Conservation (phyloP, 345 rosid genomes). For the Euphorbia pulcherrima region DNA sequence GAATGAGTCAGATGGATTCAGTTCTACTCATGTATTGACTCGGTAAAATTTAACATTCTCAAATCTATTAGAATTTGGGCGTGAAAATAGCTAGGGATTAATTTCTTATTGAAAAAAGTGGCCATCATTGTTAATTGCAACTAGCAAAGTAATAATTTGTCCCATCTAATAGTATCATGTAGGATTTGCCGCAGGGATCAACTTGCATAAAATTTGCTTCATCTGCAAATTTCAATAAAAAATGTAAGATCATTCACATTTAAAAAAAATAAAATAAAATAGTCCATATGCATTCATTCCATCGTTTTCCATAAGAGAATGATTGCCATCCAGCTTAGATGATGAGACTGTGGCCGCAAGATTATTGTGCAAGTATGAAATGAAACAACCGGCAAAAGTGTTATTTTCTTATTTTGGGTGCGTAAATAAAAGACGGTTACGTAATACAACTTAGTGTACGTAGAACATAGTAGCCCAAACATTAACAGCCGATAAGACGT, state of each 20-base stretch:
- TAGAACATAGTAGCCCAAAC: slow-evolving; percentile 57
- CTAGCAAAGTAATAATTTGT: no score
- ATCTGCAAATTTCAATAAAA: neutral
- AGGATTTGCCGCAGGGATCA: slow-evolving; percentile 6
- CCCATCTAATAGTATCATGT: no score
- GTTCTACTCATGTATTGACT: no score
- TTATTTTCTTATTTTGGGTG: slow-evolving; percentile 24
- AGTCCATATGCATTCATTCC: neutral
- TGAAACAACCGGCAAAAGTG: slow-evolving; percentile 37
- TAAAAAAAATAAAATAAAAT: neutral
- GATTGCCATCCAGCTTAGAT: slow-evolving; percentile 4
- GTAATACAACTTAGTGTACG: slow-evolving; percentile 78
- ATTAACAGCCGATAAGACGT: slow-evolving; percentile 68
- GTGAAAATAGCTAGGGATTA: no score
- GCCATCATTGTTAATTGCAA: no score
- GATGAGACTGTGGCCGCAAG: neutral
- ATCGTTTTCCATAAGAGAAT: slow-evolving; percentile 1
- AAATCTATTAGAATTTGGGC: no score
- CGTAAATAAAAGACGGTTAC: slow-evolving; percentile 67
- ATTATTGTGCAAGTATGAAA: slow-evolving; percentile 4
- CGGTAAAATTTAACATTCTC: no score
- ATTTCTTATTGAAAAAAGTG: no score
- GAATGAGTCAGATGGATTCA: no score
- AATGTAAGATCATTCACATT: neutral
- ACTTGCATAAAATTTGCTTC: no score